phyloP scores from a whole-genome alignment of 306 rosid species.

The Acmispon strigosus region DNA sequence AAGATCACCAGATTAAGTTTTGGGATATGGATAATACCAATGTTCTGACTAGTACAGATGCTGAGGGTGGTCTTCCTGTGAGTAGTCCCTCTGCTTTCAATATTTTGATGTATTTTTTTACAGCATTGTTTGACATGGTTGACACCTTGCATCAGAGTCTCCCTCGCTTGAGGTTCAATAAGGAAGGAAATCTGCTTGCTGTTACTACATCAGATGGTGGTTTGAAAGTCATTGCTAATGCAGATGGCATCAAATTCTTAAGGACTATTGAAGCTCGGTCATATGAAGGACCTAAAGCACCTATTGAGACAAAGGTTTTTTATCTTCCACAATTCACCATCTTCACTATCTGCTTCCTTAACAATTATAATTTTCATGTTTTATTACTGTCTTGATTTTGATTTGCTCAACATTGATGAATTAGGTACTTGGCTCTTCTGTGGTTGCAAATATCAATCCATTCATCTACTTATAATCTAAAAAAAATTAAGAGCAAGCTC shows the following conservation, averaged over 20 bases:
- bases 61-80: conserved; percentile 72
- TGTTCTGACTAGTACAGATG: conserved; percentile 46
- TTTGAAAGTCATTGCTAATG: conserved; percentile 60
- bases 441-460: conserved; percentile 28
- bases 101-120: background rate
- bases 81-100: conserved; percentile 19
- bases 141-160: conserved; percentile 40
- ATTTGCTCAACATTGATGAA: background rate
- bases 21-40: conserved; percentile 66
- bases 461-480: background rate
- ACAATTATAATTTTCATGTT: background rate
- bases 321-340: background rate
- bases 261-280: conserved; percentile 38
- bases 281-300: conserved; percentile 42
- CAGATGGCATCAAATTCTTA: conserved; percentile 45
- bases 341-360: background rate
- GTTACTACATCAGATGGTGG: conserved; percentile 57
- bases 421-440: conserved; percentile 43
- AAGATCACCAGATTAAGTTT: conserved; percentile 67
- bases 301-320: conserved; percentile 54
- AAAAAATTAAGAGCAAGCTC: too few relatives aligned
- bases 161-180: conserved; percentile 75
- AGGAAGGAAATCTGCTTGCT: conserved; percentile 73
- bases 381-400: background rate
- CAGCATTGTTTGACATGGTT: conserved; percentile 2